phyloP scores from a whole-genome alignment of 495 filamentous ascomycete species.

The Hyphodiscus hymeniophilus region DNA sequence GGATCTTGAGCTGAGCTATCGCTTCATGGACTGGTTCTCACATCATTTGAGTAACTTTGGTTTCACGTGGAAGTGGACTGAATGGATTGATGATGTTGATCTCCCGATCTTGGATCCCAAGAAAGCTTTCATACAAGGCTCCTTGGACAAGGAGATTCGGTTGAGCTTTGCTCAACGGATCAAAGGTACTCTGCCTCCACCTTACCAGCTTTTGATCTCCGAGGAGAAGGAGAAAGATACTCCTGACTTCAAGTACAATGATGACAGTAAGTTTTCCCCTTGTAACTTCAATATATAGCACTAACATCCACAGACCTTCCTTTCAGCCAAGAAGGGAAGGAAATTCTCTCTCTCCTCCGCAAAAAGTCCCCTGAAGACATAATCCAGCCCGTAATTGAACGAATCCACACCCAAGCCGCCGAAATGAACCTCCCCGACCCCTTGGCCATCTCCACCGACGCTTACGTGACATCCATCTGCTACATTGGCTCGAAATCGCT shows the following conservation, averaged over 20 bases:
- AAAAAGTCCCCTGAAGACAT: slow-evolving; percentile 78
- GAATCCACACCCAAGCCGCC: slow-evolving; percentile 68
- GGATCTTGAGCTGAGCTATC: slow-evolving; percentile 77
- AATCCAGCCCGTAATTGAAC: slow-evolving; percentile 64
- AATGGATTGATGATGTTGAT: slow-evolving; percentile 87
- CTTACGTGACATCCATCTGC: slow-evolving; percentile 86
- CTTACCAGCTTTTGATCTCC: slow-evolving; percentile 73
- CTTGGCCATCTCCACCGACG: slow-evolving; percentile 76
- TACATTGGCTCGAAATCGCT: slow-evolving; percentile 90
- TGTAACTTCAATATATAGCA: too few relatives aligned
- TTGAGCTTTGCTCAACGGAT: slow-evolving; percentile 95
- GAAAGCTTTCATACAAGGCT: slow-evolving; percentile 85
- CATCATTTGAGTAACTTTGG: slow-evolving; percentile 98
- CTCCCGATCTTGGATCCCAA: slow-evolving; percentile 71
- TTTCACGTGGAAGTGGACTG: slow-evolving; percentile 99
- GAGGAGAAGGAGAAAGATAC: slow-evolving; percentile 87
- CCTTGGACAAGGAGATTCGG: slow-evolving; percentile 94
- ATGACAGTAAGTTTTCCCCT: slow-evolving; percentile 51
- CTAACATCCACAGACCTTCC: slow-evolving; percentile 54
- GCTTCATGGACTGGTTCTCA: slow-evolving; percentile 96
- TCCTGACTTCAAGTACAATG: slow-evolving; percentile 85
- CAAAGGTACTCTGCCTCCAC: slow-evolving; percentile 82
- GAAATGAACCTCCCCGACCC: slow-evolving; percentile 59
- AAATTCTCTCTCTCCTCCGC: slow-evolving; percentile 68
- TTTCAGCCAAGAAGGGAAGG: slow-evolving; percentile 69